Percentiles rank a stretch among this genome's conserved stretches.
Conservation (phyloP, 2,329 filamentous ascomycete genomes). For the Aaosphaeria pasadenensis region DNA sequence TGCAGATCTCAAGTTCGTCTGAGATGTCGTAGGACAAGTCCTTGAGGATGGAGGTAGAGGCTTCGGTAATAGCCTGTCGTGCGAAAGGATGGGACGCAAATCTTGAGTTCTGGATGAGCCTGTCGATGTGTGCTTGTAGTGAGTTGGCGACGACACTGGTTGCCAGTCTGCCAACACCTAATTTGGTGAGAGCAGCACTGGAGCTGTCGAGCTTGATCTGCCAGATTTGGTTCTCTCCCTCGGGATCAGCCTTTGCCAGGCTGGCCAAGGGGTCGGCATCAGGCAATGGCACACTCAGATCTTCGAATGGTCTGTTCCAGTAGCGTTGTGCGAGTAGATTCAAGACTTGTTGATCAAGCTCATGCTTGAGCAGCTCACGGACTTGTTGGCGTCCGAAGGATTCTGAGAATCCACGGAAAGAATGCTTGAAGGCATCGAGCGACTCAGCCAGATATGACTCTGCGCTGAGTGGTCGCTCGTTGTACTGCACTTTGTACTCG, state of each 20-base stretch:
- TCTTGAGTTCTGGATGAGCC: conserved; percentile 73
- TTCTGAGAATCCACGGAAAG: conserved; percentile 91
- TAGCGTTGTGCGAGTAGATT: conserved; percentile 91
- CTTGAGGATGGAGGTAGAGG: conserved; percentile 83
- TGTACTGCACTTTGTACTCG: conserved; percentile 99
- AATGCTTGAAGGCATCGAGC: conserved; percentile 94
- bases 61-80: conserved; percentile 86
- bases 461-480: conserved; percentile 88
- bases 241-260: conserved; percentile 77
- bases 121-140: conserved; percentile 81
- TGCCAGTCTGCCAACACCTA: conserved; percentile 88
- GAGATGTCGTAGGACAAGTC: conserved; percentile 96
- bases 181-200: conserved; percentile 83
- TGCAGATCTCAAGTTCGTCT: conserved; percentile 97
- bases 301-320: conserved; percentile 94
- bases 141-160: conserved; percentile 87
- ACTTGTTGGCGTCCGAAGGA: conserved; percentile 88
- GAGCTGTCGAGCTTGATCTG: conserved; percentile 91
- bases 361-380: conserved; percentile 81
- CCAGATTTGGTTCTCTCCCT: conserved; percentile 77
- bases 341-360: conserved; percentile 90
- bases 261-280: conserved; percentile 73
- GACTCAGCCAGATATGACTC: conserved; percentile 97
- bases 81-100: conserved; percentile 91
- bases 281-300: conserved; percentile 63